Conservation (phyloP, 164 flowering plant species). For the Annona squamosa region DNA sequence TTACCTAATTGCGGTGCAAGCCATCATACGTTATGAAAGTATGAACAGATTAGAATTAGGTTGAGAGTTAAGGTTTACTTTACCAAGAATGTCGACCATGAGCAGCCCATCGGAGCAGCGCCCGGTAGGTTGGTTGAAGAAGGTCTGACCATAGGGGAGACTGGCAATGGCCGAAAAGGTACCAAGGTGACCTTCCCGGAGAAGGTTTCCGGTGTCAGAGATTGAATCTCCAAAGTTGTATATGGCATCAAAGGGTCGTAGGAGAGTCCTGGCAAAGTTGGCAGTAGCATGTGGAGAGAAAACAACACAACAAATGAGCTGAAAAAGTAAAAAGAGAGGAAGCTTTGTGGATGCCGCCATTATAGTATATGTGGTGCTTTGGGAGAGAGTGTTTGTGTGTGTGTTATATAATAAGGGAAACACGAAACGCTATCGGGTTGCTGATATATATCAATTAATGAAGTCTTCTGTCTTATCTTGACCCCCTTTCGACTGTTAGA, state of each 20-base stretch:
- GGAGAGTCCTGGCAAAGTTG: not conserved
- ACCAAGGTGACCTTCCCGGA: not conserved
- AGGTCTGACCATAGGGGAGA: slow-evolving; percentile 6
- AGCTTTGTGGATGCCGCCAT: not conserved
- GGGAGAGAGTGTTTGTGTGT: not conserved
- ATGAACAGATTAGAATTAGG: too few relatives aligned
- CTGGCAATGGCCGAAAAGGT: not conserved
- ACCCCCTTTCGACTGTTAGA: too few relatives aligned
- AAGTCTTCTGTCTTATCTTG: too few relatives aligned
- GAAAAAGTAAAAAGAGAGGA: not conserved
- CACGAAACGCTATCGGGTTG: too few relatives aligned
- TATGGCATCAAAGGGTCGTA: not conserved
- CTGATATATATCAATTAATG: too few relatives aligned
- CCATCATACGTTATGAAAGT: too few relatives aligned
- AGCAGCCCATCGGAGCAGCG: slow-evolving; percentile 9
- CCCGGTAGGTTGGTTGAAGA: slow-evolving; percentile 6
- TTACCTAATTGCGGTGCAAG: too few relatives aligned
- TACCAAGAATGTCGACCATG: slow-evolving; percentile 6
- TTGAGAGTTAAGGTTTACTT: not conserved
- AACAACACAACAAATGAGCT: not conserved
- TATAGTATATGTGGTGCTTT: not conserved
- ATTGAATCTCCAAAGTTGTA: slow-evolving; percentile 9
- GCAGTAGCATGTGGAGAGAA: not conserved
- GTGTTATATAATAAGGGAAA: not conserved
- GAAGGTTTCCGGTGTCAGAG: slow-evolving; percentile 4